Percentiles rank a stretch among this genome's conserved stretches.
Evolutionary conservation across 345 rosid species (phyloP).

Genomic region (Hevea brasiliensis): DNA sequence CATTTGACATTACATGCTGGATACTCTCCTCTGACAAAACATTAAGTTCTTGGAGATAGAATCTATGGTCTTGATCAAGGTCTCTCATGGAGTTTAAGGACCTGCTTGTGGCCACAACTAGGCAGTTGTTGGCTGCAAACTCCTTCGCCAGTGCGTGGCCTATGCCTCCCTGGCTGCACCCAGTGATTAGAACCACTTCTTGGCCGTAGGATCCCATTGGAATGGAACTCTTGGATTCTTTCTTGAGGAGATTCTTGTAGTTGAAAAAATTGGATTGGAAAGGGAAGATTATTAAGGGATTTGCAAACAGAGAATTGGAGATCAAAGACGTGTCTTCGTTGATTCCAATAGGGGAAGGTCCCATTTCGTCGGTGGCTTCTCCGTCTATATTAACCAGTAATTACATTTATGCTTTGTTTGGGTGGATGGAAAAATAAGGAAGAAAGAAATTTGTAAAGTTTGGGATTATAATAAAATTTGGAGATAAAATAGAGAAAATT

Average conservation of each 20-base stretch:
- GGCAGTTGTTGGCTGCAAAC: constrained; percentile 59
- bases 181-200: constrained; percentile 74
- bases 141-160: constrained; percentile 83
- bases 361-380: neutral
- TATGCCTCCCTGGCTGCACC: constrained; percentile 82
- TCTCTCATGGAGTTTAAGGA: constrained; percentile 62
- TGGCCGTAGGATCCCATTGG: constrained; percentile 37
- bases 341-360: neutral
- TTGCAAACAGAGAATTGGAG: neutral
- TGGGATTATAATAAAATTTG: no score
- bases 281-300: constrained; percentile 1
- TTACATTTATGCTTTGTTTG: no score
- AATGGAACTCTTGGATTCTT: neutral
- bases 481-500: no score
- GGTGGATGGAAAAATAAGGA: no score
- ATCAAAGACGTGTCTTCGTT: neutral
- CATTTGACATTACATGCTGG: constrained; percentile 41
- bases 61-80: constrained; percentile 61
- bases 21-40: constrained; percentile 68
- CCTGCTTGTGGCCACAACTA: constrained; percentile 74
- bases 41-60: constrained; percentile 68
- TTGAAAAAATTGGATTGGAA: neutral
- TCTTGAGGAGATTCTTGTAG: neutral
- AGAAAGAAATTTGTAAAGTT: no score
- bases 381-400: no score